Evolutionary conservation across 73 alveolate species (phyloP).

Genomic region (Loxodes magnus): DNA sequence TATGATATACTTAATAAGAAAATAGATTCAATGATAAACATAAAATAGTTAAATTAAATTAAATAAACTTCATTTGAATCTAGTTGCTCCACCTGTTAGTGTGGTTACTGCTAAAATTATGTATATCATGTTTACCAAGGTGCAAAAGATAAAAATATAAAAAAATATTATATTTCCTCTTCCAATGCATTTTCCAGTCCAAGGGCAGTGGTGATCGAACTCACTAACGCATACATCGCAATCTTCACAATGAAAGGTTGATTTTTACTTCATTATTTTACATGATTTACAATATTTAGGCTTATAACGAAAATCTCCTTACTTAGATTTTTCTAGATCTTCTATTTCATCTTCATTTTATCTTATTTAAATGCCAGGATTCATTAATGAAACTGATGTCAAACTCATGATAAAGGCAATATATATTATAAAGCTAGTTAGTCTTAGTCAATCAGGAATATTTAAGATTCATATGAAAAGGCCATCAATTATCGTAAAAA

Average conservation of each 20-base stretch:
- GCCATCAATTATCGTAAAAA: constrained; percentile 2
- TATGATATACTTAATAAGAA: too few species aligned
- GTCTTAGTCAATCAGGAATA: constrained; percentile 14
- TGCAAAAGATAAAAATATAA: constrained; percentile 28
- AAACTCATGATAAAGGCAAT: not conserved
- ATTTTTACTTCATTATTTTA: constrained; percentile 11
- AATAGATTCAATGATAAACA: too few species aligned
- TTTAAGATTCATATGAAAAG: too few species aligned
- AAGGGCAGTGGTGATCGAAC: constrained; percentile 64
- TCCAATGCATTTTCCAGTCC: constrained; percentile 70
- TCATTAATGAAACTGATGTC: not conserved
- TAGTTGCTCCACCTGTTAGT: too few species aligned
- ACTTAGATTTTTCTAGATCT: constrained; percentile 2
- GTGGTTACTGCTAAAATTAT: too few species aligned
- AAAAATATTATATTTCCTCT: constrained; percentile 25
- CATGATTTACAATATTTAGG: constrained; percentile 28
- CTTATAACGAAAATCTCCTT: not conserved
- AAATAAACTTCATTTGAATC: too few species aligned
- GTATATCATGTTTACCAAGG: too few species aligned
- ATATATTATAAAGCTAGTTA: not conserved
- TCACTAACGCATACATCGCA: constrained; percentile 49
- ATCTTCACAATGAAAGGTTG: constrained; percentile 48
- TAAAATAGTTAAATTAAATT: too few species aligned
- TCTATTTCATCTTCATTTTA: not conserved
- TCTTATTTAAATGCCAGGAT: not conserved